phyloP scores from a whole-genome alignment of 495 filamentous ascomycete species.

The Letharia lupina region DNA sequence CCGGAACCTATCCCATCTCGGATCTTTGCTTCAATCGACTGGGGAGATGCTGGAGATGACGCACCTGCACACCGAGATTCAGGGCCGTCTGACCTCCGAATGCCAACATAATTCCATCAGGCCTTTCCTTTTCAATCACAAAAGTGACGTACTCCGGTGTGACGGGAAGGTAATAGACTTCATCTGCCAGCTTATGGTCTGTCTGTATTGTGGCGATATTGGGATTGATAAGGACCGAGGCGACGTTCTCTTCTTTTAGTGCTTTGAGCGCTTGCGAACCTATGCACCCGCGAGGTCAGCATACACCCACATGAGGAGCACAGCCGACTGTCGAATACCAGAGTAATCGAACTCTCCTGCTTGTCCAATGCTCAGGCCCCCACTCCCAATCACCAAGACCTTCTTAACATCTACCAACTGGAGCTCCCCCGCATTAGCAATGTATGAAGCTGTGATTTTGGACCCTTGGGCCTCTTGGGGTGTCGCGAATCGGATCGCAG shows the following conservation, averaged over 20 bases:
- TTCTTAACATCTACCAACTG: slow-evolving; percentile 79
- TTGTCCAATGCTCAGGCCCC: slow-evolving; percentile 91
- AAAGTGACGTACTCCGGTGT: slow-evolving; percentile 96
- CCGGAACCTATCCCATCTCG: neutral
- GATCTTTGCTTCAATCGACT: neutral
- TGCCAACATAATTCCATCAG: slow-evolving; percentile 91
- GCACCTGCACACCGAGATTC: slow-evolving; percentile 76
- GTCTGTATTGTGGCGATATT: slow-evolving; percentile 99
- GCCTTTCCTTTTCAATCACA: slow-evolving; percentile 84
- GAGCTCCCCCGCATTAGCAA: slow-evolving; percentile 8
- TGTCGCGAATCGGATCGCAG: slow-evolving; percentile 4
- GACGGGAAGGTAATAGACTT: slow-evolving; percentile 96
- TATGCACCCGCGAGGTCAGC: slow-evolving; percentile 29
- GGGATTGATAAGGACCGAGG: slow-evolving; percentile 93
- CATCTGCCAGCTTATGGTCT: slow-evolving; percentile 92
- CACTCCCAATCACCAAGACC: slow-evolving; percentile 85
- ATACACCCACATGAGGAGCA: neutral
- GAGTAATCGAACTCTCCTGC: slow-evolving; percentile 98
- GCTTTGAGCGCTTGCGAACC: slow-evolving; percentile 96
- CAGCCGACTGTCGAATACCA: slow-evolving; percentile 41
- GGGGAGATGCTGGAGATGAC: neutral
- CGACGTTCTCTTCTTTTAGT: slow-evolving; percentile 88
- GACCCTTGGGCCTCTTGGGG: slow-evolving; percentile 13
- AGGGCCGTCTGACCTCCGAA: slow-evolving; percentile 95
- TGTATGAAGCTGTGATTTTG: slow-evolving; percentile 5